Evolutionary conservation across 2,329 filamentous ascomycete genomes (phyloP).

Genomic region (Nemania serpens): DNA sequence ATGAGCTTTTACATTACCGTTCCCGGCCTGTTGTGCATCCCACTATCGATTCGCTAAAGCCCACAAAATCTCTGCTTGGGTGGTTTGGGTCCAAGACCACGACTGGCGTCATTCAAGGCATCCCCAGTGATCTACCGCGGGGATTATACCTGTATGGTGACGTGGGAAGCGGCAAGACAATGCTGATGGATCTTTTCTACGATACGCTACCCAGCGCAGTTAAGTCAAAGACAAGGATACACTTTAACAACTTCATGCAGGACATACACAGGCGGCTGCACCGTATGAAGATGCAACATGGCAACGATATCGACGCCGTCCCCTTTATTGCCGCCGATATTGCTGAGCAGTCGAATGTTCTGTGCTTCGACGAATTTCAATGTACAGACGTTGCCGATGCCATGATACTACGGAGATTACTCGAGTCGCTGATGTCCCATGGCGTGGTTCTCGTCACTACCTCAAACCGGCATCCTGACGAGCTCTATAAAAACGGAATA

Average conservation of each 20-base stretch:
- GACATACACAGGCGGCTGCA: slow-evolving; percentile 91
- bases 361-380: slow-evolving; percentile 99
- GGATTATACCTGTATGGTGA: slow-evolving; percentile 96
- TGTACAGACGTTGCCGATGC: slow-evolving; percentile 98
- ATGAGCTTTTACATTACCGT: slow-evolving; percentile 75
- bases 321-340: slow-evolving; percentile 96
- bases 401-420: slow-evolving; percentile 89
- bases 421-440: slow-evolving; percentile 92
- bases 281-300: slow-evolving; percentile 85
- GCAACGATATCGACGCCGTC: slow-evolving; percentile 86
- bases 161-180: slow-evolving; percentile 96
- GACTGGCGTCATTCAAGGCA: slow-evolving; percentile 51
- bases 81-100: slow-evolving; percentile 60
- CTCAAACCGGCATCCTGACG: slow-evolving; percentile 93
- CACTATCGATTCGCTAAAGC: slow-evolving; percentile 70
- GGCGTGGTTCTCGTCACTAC: slow-evolving; percentile 97
- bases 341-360: slow-evolving; percentile 78
- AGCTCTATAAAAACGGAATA: slow-evolving; percentile 97
- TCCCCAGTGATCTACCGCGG: slow-evolving; percentile 77
- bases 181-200: slow-evolving; percentile 99
- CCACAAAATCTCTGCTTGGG: slow-evolving; percentile 60
- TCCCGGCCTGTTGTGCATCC: slow-evolving; percentile 78
- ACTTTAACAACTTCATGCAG: slow-evolving; percentile 99
- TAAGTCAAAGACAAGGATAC: slow-evolving; percentile 83
- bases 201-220: slow-evolving; percentile 85